Evolutionary conservation across 1,139 yeast species (phyloP).

Genomic region (Williopsis jadinii): DNA sequence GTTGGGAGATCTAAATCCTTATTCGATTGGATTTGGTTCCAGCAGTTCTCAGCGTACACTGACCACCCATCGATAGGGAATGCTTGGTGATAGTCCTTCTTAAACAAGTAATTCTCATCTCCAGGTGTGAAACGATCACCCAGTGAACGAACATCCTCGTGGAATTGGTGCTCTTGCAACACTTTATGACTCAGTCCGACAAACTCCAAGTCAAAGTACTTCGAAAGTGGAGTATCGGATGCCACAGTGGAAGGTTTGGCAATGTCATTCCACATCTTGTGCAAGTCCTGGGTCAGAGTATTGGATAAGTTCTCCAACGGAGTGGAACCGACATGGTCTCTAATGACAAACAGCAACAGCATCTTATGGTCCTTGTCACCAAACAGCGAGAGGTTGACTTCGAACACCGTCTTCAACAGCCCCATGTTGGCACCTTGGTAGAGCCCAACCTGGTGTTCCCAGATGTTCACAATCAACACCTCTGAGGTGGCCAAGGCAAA

Average conservation of each 20-base stretch:
- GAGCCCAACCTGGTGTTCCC: slow-evolving; percentile 96
- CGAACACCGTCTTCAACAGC: slow-evolving; percentile 87
- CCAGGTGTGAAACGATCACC: slow-evolving; percentile 43
- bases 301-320: slow-evolving; percentile 66
- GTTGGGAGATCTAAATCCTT: slow-evolving; percentile 95
- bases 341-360: slow-evolving; percentile 74
- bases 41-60: slow-evolving; percentile 80
- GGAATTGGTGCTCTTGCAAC: slow-evolving; percentile 68
- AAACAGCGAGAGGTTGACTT: slow-evolving; percentile 83
- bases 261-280: slow-evolving; percentile 70
- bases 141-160: slow-evolving; percentile 51
- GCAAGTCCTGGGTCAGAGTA: slow-evolving; percentile 64
- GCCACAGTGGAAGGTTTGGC: slow-evolving; percentile 63
- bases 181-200: slow-evolving; percentile 81
- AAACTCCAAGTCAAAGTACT: slow-evolving; percentile 82
- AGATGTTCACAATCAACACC: slow-evolving; percentile 80
- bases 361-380: slow-evolving; percentile 49
- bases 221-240: slow-evolving; percentile 43
- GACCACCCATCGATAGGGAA: slow-evolving; percentile 97
- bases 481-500: slow-evolving; percentile 93
- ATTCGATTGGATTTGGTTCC: slow-evolving; percentile 91
- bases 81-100: slow-evolving; percentile 68
- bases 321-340: slow-evolving; percentile 88
- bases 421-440: slow-evolving; percentile 99
- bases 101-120: slow-evolving; percentile 44